Evolutionary conservation across 768 basidiomycete species (phyloP), one percentile per base, ranked within the genome.

Genomic region (Inosperma sp.): DNA sequence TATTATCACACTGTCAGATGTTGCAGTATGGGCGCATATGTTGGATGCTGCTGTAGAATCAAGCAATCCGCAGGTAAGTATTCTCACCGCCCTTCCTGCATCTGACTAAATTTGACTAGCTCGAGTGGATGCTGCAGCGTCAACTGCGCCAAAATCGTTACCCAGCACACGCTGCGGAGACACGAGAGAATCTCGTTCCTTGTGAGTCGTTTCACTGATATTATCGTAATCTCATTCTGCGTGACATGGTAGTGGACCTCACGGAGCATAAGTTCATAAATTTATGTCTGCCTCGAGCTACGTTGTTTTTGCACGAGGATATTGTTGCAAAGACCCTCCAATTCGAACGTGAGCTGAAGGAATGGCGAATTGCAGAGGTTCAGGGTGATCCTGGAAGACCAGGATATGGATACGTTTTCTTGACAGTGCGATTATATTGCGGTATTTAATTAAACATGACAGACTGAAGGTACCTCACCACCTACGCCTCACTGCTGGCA

Each of bases 371-470:
- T 26, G 2, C 1, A 16, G 41, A 42, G 19, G 2, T 27, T n/a
- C 41, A 42, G 41, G 41, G 41, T 5, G 41, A 42, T 17, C 41
- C 26, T 8, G 41, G 41, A 27, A 42, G 41, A 42, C 41, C 41
- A 4, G 5, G 5, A 14, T 42, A 42, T 17, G 41, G 12, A 26
- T 29, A 42, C 29, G 41, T 17, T 4, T 42, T 42, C 26, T 26
- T 8, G 25, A 29, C n/a, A 10, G 25, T 42, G 19, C 19, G 25
- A 9, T n/a, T 42, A 14, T 27, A 7, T 42, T 29, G n/a, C 29
- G n/a, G 30, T 31, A 31, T 31, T n/a, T 31, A n/a, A 31, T 8
- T 31, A n/a, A n/a, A 31, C 30, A 31, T 31, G 8, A 31, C 30
- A 31, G 30, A 8, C 30, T 31, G 8, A 31, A 31, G n/a, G n/a